Conservation (phyloP, 352 stramenopile genomes). For the Globisporangium middletonii region DNA sequence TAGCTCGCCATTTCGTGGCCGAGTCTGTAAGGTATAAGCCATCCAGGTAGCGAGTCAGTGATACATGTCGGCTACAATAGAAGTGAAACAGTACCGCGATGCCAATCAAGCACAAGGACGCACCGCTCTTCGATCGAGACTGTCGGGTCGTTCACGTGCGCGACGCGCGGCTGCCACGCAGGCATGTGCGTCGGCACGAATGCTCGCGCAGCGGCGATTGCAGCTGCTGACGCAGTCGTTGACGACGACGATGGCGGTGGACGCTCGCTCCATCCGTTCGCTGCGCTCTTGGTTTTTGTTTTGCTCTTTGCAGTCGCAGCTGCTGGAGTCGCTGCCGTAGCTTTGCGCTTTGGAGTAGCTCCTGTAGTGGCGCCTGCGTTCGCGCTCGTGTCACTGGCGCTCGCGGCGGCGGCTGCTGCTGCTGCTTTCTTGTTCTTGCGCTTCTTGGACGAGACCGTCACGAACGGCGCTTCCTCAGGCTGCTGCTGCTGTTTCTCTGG, state of each 20-base stretch:
- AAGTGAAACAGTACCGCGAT: too few relatives aligned
- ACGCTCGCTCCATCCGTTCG: not conserved
- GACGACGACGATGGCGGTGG: not conserved
- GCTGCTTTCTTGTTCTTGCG: conserved; percentile 1
- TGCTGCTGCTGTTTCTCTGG: not conserved
- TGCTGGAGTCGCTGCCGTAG: not conserved
- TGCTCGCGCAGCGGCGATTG: not conserved
- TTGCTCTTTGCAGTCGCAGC: conserved; percentile 5
- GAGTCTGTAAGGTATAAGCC: conserved; percentile 15
- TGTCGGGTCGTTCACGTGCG: conserved; percentile 25
- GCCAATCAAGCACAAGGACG: not conserved
- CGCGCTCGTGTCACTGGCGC: not conserved
- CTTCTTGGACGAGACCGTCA: not conserved
- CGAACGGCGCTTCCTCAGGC: not conserved
- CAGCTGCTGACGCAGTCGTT: not conserved
- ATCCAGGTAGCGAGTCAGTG: not conserved
- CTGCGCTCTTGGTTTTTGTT: conserved; percentile 7
- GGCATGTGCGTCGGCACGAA: conserved; percentile 15
- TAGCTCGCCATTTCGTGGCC: conserved; percentile 62
- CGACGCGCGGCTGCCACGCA: conserved; percentile 24
- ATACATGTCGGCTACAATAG: not conserved
- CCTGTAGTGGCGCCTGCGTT: not conserved
- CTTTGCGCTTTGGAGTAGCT: conserved; percentile 6
- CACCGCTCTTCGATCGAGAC: conserved; percentile 33
- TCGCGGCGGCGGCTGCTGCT: not conserved